Percentiles rank a stretch among this genome's conserved stretches.
These are phyloP conservation scores for Sphaerulina populicola DNA, from an alignment of 2,329 filamentous ascomycete genomes.

Conservation along the genomic window DNA sequence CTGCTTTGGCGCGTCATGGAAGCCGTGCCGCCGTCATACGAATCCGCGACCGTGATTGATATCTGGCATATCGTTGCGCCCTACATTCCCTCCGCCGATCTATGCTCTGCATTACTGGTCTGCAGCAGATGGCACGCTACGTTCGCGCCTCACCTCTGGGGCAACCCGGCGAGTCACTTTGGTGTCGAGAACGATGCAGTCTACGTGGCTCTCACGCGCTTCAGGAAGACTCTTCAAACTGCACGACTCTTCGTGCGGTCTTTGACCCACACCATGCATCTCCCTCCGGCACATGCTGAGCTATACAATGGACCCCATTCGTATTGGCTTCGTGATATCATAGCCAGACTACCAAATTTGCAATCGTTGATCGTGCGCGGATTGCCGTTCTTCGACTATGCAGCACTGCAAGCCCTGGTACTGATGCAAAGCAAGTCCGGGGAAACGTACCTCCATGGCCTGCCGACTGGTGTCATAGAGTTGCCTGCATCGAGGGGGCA, in stretches of 20 bases:
- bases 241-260: slow-evolving; percentile 46
- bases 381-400: slow-evolving; percentile 55
- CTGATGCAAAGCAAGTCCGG: slow-evolving; percentile 25
- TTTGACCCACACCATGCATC: slow-evolving; percentile 53
- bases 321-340: slow-evolving; percentile 52
- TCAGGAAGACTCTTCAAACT: slow-evolving; percentile 49
- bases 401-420: slow-evolving; percentile 44
- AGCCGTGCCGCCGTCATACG: slow-evolving; percentile 52
- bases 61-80: slow-evolving; percentile 49
- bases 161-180: slow-evolving; percentile 55
- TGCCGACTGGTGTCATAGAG: slow-evolving; percentile 20
- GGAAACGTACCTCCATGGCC: slow-evolving; percentile 20
- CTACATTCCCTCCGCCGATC: slow-evolving; percentile 49
- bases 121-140: slow-evolving; percentile 50
- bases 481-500: slow-evolving; percentile 30
- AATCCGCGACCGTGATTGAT: slow-evolving; percentile 48
- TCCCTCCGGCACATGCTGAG: slow-evolving; percentile 53
- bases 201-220: slow-evolving; percentile 53
- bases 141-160: slow-evolving; percentile 55
- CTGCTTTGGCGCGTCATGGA: slow-evolving; percentile 40
- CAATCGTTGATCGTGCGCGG: slow-evolving; percentile 53
- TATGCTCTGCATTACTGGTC: slow-evolving; percentile 50
- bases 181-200: slow-evolving; percentile 53
- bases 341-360: slow-evolving; percentile 50
- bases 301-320: slow-evolving; percentile 52